Evolutionary conservation across 2,329 filamentous ascomycete genomes (phyloP), one percentile per base, ranked within the genome.

Genomic region (Ophioceras dolichostomum): DNA sequence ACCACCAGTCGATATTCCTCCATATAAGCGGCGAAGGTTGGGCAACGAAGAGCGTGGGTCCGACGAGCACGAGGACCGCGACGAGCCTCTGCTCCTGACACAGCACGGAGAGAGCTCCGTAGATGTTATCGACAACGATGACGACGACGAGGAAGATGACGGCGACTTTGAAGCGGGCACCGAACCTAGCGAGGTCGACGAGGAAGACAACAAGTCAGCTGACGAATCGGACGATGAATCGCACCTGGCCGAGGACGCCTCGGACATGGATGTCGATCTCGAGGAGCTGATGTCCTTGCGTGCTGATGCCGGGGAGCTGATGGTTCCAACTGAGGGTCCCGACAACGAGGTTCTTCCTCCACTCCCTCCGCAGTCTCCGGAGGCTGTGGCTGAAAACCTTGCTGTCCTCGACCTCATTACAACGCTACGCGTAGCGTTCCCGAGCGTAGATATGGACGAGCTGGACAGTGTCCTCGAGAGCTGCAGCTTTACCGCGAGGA

Each of bases 1-100:
- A 40, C 71, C 86, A 1, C 54, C 70, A 0, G 62, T 93, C 28
- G 61, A 68, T 10, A 83, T 93, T 13, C 83, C 83, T 1, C 79
- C 86, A 1, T 70, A 79, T 43, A 93, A 91, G 54, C 71, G 73
- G 47, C 70, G 68, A 26, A 67, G 76, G 47, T 47, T 80, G 46
- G 52, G 60, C 48, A 45, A 51, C 1, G 44, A 60, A 39, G 50
- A 53, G 24, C 51, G 53, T 14, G 56, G 59, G 27, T 46, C 53
- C 4, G 48, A 53, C 4, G 40, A 38, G 9, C 41, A 52, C 7
- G 37, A 37, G 3, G 42, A 45, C 18, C 42, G 29, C 10, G 46
- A 46, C 13, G 43, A 46, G 20, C 36, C 46, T 40, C 13, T 37
- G 9, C 35, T 16, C 10, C 28, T 37, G n/a, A 37, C 27, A 20